Conservation (phyloP, 2,329 filamentous ascomycete genomes). For the Pestalotiopsis sp. region DNA sequence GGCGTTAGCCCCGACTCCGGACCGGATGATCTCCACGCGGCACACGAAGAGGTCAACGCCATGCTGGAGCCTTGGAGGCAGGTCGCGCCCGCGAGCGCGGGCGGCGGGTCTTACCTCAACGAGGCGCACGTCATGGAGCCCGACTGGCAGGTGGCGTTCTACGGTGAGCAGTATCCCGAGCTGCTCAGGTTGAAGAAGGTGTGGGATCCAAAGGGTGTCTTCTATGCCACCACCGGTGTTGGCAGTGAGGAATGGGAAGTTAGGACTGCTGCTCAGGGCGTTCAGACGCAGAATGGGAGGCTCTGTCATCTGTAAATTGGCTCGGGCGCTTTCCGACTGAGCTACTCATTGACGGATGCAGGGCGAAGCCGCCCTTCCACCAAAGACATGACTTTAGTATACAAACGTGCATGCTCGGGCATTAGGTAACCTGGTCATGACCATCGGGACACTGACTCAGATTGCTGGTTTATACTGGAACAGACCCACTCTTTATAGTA, state of each 20-base stretch:
- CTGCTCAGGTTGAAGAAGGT: constrained; percentile 39
- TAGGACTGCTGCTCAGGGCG: constrained; percentile 14
- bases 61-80: constrained; percentile 27
- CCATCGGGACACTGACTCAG: too few species aligned
- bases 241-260: constrained; percentile 43
- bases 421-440: too few species aligned
- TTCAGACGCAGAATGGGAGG: constrained; percentile 4
- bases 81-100: constrained; percentile 21
- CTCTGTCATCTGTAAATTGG: not conserved
- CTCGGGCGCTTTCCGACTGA: not conserved
- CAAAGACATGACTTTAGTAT: too few species aligned
- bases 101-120: constrained; percentile 36
- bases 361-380: too few species aligned
- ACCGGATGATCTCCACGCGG: constrained; percentile 22
- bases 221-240: constrained; percentile 39
- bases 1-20: constrained; percentile 17
- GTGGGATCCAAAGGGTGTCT: constrained; percentile 39
- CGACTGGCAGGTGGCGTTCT: constrained; percentile 35
- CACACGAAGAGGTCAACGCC: constrained; percentile 31
- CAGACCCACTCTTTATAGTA: too few species aligned
- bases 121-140: constrained; percentile 40
- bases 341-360: too few species aligned
- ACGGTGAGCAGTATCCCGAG: constrained; percentile 34
- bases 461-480: too few species aligned
- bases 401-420: too few species aligned